These are phyloP conservation scores for Ganoderma resinaceum DNA, from an alignment of 1,284 basidiomycete species.

Conservation along the genomic window DNA sequence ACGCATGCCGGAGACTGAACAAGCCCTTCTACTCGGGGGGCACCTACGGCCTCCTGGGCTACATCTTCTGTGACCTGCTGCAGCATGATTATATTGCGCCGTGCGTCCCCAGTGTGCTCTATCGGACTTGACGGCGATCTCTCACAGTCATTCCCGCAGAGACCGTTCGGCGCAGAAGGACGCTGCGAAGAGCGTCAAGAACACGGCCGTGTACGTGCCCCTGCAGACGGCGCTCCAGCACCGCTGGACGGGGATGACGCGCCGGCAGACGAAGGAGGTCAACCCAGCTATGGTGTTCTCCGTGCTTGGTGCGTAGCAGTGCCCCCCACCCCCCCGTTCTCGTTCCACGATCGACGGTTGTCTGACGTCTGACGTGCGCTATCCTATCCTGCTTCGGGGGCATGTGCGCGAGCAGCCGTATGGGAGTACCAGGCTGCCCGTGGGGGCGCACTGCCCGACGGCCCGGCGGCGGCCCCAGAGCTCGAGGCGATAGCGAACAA, in stretches of 20 bases:
- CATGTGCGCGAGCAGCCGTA: slow-evolving; percentile 56
- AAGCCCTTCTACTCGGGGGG: slow-evolving; percentile 91
- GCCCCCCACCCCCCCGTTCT: too few species aligned
- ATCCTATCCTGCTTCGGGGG: background rate
- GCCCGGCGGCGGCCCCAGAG: slow-evolving; percentile 56
- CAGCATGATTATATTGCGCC: slow-evolving; percentile 84
- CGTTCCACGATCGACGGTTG: background rate
- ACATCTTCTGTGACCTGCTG: slow-evolving; percentile 93
- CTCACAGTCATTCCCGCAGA: slow-evolving; percentile 44
- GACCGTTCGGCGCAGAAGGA: slow-evolving; percentile 70
- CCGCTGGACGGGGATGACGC: slow-evolving; percentile 74
- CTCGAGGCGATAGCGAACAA: slow-evolving; percentile 67
- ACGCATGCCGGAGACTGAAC: slow-evolving; percentile 70
- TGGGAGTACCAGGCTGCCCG: slow-evolving; percentile 84
- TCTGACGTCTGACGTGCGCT: background rate
- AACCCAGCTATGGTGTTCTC: slow-evolving; percentile 77
- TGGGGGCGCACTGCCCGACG: slow-evolving; percentile 62
- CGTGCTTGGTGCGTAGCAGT: slow-evolving; percentile 64
- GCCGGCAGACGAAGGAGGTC: slow-evolving; percentile 79
- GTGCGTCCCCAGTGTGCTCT: slow-evolving; percentile 55
- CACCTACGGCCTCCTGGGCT: slow-evolving; percentile 91
- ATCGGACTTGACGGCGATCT: slow-evolving; percentile 19
- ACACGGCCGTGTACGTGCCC: slow-evolving; percentile 70
- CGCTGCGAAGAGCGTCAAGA: slow-evolving; percentile 68
- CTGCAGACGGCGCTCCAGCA: slow-evolving; percentile 71